Base-by-base conservation (phyloP, 352 stramenopile species). In the Phytophthora hybrid region DNA sequence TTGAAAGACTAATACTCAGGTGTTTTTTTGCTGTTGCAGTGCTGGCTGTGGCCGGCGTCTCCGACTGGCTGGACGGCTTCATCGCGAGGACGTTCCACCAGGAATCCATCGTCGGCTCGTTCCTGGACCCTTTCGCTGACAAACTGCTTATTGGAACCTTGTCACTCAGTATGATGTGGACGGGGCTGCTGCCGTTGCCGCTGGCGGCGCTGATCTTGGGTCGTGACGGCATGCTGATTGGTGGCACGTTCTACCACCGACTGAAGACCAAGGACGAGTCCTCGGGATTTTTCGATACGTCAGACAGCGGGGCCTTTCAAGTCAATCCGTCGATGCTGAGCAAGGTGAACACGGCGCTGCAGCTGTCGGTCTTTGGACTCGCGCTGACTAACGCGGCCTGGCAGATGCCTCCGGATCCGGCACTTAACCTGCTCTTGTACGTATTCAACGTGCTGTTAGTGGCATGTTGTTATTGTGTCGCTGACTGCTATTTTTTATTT, bases 51-150 rank as follows among this genome's bases (percentile, higher is more conserved):
- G 86, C 89, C 0, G 86, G 85, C 5, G 62, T 94, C 13, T 94
- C 87, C 3, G 89, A 95, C 66, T 95, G 89, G 89, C 73, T 94
- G 32, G 89, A 95, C 59, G 89, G 89, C 54, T 95, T 92, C 66
- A 89, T 95, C 52, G 89, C 89, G 44, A 87, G 88, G 6, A 84
- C 70, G 23, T 90, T 85, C 69, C 89, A 93, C 65, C 87, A 93
- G 54, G 78, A 93, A 79, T 93, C 89, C 13, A 91, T 94, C 32
- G 74, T 95, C 21, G 89, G 89, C 19, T 94, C 89, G 29, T 93
- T 95, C 77, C 69, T 95, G 34, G 89, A 95, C 63, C 89, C 89
- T 8, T 88, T 95, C 55, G 89, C 89, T 18, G 89, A 95, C 78
- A 95, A 95, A 73, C 59, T 94, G 58, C 78, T 95, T 68, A 79